Conservation (phyloP, 2,329 filamentous ascomycete species). For the Plenodomus tracheiphilus region DNA sequence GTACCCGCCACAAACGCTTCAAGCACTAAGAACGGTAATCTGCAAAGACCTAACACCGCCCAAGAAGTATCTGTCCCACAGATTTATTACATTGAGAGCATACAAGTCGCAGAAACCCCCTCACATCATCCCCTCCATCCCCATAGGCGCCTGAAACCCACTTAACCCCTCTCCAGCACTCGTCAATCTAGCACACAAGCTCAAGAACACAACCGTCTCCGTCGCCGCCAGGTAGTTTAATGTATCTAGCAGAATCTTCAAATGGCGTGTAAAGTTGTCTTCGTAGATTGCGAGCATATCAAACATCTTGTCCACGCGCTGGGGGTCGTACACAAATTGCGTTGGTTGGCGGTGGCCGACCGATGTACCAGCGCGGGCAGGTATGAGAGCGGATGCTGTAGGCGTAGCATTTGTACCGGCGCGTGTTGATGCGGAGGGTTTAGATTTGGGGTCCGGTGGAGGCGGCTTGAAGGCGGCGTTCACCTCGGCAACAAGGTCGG, state of each 20-base stretch:
- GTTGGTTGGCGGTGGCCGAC: conserved; percentile 22
- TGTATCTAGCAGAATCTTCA: conserved; percentile 92
- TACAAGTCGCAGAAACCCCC: too few species aligned
- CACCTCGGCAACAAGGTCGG: conserved; percentile 66
- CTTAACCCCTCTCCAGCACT: conserved; percentile 72
- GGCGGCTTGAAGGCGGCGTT: conserved; percentile 57
- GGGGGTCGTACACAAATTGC: conserved; percentile 57
- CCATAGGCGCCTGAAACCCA: conserved; percentile 30
- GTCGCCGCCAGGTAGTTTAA: conserved; percentile 97
- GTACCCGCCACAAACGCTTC: background rate
- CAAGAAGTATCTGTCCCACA: too few species aligned
- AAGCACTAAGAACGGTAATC: background rate
- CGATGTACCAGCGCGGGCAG: background rate
- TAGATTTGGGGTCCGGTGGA: conserved; percentile 3
- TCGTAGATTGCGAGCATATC: conserved; percentile 92
- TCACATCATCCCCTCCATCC: conserved; percentile 24
- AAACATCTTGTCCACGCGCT: conserved; percentile 73
- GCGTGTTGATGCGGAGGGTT: conserved; percentile 9
- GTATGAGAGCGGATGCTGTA: conserved; percentile 6
- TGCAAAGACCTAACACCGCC: too few species aligned
- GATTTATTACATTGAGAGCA: too few species aligned
- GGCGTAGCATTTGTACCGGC: conserved; percentile 1
- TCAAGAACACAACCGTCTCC: conserved; percentile 91
- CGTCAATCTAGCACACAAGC: conserved; percentile 80
- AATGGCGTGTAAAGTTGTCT: conserved; percentile 84